Evolutionary conservation across 805 yeast genomes (phyloP).

Genomic region (Kluyveromyces aestuarii): DNA sequence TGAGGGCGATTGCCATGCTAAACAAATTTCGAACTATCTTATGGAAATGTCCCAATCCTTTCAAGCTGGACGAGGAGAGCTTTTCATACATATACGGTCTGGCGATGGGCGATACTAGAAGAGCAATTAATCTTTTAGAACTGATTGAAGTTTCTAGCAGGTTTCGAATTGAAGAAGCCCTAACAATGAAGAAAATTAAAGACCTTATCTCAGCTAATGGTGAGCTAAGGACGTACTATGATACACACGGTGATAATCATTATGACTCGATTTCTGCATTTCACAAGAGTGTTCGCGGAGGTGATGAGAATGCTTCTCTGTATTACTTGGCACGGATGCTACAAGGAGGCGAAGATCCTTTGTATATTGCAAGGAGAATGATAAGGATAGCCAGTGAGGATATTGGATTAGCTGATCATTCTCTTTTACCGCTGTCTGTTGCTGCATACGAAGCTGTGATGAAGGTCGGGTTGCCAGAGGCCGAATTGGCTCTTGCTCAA

Average conservation of each 20-base stretch:
- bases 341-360: slow-evolving; percentile 88
- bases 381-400: slow-evolving; percentile 94
- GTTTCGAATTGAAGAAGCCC: slow-evolving; percentile 30
- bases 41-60: slow-evolving; percentile 28
- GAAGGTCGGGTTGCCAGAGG: slow-evolving; percentile 91
- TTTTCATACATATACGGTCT: slow-evolving; percentile 61
- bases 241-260: slow-evolving; percentile 82
- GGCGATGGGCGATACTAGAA: slow-evolving; percentile 83
- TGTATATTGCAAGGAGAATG: slow-evolving; percentile 84
- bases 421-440: slow-evolving; percentile 77
- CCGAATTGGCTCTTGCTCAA: slow-evolving; percentile 80
- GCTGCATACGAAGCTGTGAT: slow-evolving; percentile 81
- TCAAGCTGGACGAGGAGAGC: slow-evolving; percentile 47
- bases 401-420: slow-evolving; percentile 75
- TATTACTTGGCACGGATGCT: slow-evolving; percentile 85
- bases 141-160: slow-evolving; percentile 63
- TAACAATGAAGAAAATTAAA: not conserved
- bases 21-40: slow-evolving; percentile 53
- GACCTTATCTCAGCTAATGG: not conserved
- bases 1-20: slow-evolving; percentile 47
- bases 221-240: slow-evolving; percentile 40
- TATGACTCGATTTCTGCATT: slow-evolving; percentile 94
- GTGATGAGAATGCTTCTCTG: slow-evolving; percentile 81
- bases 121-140: slow-evolving; percentile 74
- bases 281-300: slow-evolving; percentile 87